Evolutionary conservation across 257 asterid species (phyloP).

Genomic region (Ilex aquifolium): DNA sequence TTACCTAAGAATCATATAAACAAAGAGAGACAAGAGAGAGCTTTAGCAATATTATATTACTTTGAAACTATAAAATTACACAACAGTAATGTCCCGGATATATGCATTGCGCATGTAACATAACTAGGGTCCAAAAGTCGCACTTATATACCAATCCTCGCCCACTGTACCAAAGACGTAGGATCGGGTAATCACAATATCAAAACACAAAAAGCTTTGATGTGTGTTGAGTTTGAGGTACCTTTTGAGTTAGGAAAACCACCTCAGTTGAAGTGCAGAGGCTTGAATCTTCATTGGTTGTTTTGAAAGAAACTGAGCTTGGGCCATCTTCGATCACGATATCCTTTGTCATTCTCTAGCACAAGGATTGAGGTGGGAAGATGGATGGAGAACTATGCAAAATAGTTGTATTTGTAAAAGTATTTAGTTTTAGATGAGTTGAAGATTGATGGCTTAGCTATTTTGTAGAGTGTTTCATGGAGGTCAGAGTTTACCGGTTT

Average conservation of each 20-base stretch:
- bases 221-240: too few relatives aligned
- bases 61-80: not conserved
- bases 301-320: slow-evolving; percentile 6
- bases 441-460: slow-evolving; percentile 42
- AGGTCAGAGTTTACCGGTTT: not conserved
- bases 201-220: not conserved
- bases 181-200: not conserved
- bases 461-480: slow-evolving; percentile 27
- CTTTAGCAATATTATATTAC: not conserved
- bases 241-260: slow-evolving; percentile 48
- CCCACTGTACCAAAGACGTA: too few relatives aligned
- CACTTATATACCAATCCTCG: too few relatives aligned
- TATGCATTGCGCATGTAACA: not conserved
- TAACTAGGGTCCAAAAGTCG: too few relatives aligned
- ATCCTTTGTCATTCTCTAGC: slow-evolving; percentile 13
- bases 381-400: not conserved
- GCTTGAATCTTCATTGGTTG: slow-evolving; percentile 16
- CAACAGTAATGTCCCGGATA: not conserved
- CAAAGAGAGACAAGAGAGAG: not conserved
- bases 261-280: slow-evolving; percentile 39
- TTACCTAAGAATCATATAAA: slow-evolving; percentile 18
- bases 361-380: not conserved
- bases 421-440: slow-evolving; percentile 18
- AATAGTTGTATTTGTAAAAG: not conserved
- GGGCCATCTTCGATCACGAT: slow-evolving; percentile 42